Base-by-base conservation (phyloP, 495 filamentous ascomycete genomes). In the Lophium mytilinum region DNA sequence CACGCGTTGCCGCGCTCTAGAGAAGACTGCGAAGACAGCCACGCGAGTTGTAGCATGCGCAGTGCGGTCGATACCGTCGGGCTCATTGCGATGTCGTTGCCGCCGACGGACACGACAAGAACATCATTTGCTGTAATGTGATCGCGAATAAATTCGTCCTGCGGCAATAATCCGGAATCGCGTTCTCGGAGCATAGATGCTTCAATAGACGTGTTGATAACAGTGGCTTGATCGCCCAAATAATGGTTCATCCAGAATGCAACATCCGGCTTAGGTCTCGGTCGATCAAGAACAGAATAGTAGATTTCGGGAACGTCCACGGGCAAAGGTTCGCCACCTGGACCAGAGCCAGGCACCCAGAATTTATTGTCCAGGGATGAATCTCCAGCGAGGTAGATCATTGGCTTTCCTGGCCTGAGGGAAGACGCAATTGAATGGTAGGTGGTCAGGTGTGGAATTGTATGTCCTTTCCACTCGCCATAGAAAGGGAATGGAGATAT, bases 311-410 rank as follows among this genome's bases (percentile, higher is more conserved):
- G 66, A 2, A 66, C 47, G 5, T 34, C 17, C 4, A 64, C 58
- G 11, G 57, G 52, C 10, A 65, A 46, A 5, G 54, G 53, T 9
- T 65, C 48, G 37, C 60, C 61, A 19, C 49, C 55, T 12, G 64
- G 58, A 12, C 61, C 60, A 36, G 48, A 47, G 5, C 57, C 58
- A 7, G 65, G 58, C 1, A 71, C 65, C 68, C 67, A 71, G 17
- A 43, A 47, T 50, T 71, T 71, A 58, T 71, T 71, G 55, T 71
- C 68, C 4, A 71, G 56, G n/a, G 64, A 68, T 12, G 68, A 71
- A 50, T 71, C 68, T 39, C 68, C 68, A 12, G 63, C 68, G 8
- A 71, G 61, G 33, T 58, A 71, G 55, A 71, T 50, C 50, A 71
- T 60, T 7, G 62, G 62, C 33, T 61, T 65, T 15, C 51, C 45